Evolutionary conservation across 768 basidiomycete genomes (phyloP).

Genomic region (Podaxis rugospora): DNA sequence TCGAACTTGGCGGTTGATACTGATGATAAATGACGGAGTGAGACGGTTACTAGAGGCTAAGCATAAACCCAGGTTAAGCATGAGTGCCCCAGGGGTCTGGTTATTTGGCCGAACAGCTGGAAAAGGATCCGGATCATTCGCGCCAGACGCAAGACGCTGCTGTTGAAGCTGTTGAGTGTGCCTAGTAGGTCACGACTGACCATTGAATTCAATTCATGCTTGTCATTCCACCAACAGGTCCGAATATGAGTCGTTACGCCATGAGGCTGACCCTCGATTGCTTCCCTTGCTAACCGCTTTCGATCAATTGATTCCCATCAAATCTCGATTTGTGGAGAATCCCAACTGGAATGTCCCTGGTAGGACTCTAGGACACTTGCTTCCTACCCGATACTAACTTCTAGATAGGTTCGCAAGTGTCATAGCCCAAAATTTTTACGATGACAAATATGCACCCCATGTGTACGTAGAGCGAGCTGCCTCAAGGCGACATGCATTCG

Average conservation of each 20-base stretch:
- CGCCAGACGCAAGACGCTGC: not conserved
- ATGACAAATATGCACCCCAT: not conserved
- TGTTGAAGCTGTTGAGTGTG: no score
- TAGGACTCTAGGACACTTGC: not conserved
- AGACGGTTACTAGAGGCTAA: not conserved
- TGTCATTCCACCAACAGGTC: not conserved
- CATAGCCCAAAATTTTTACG: conserved; percentile 2
- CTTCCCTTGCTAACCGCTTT: not conserved
- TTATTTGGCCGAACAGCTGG: not conserved
- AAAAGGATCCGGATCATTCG: not conserved
- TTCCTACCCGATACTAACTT: not conserved
- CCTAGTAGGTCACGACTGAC: no score
- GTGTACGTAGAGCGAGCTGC: not conserved
- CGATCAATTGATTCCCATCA: not conserved
- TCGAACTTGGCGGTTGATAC: not conserved
- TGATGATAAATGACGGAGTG: not conserved
- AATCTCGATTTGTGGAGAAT: conserved; percentile 9
- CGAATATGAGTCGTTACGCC: not conserved
- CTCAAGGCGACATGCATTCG: conserved; percentile 1
- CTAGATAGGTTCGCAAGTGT: not conserved
- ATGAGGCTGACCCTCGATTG: conserved; percentile 1
- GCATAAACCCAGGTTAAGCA: not conserved
- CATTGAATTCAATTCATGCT: no score
- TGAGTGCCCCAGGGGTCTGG: not conserved
- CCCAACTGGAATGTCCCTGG: conserved; percentile 1